Evolutionary conservation across 805 yeast genomes (phyloP).

Genomic region (Saccharomyces kudriavzevii): DNA sequence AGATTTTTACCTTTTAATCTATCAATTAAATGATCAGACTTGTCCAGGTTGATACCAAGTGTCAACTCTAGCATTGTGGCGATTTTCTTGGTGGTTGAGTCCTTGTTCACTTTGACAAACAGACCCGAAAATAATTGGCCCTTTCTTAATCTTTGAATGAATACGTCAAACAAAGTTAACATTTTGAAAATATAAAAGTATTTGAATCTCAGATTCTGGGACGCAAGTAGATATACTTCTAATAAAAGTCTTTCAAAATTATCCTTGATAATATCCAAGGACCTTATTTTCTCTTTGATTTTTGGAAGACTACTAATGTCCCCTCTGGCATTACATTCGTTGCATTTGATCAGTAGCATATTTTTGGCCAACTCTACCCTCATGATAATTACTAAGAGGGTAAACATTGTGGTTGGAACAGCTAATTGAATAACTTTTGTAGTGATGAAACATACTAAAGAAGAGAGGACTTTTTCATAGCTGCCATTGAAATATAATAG

Average conservation of each 20-base stretch:
- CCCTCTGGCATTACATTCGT: not conserved
- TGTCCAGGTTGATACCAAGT: conserved; percentile 10
- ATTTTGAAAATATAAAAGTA: conserved; percentile 18
- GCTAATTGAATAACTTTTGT: conserved; percentile 14
- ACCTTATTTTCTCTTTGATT: conserved; percentile 8
- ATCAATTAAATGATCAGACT: conserved; percentile 6
- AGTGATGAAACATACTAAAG: conserved; percentile 9
- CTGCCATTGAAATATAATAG: conserved; percentile 10
- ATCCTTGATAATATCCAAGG: conserved; percentile 8
- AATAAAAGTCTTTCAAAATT: conserved; percentile 12
- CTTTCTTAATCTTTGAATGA: conserved; percentile 14
- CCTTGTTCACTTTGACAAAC: conserved; percentile 4
- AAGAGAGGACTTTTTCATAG: conserved; percentile 4
- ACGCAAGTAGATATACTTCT: conserved; percentile 9
- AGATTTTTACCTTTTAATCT: conserved; percentile 8
- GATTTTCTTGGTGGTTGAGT: conserved; percentile 8
- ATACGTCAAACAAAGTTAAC: conserved; percentile 15
- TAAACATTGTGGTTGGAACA: conserved; percentile 13
- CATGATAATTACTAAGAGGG: conserved; percentile 11
- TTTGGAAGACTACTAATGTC: not conserved
- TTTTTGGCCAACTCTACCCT: conserved; percentile 12
- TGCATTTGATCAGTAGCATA: conserved; percentile 4
- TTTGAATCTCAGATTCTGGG: conserved; percentile 13
- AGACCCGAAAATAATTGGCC: conserved; percentile 10
- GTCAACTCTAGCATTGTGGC: conserved; percentile 10